These are phyloP conservation scores for Elsinoe australis DNA, from an alignment of 2,329 filamentous ascomycete species.

Conservation along the genomic window DNA sequence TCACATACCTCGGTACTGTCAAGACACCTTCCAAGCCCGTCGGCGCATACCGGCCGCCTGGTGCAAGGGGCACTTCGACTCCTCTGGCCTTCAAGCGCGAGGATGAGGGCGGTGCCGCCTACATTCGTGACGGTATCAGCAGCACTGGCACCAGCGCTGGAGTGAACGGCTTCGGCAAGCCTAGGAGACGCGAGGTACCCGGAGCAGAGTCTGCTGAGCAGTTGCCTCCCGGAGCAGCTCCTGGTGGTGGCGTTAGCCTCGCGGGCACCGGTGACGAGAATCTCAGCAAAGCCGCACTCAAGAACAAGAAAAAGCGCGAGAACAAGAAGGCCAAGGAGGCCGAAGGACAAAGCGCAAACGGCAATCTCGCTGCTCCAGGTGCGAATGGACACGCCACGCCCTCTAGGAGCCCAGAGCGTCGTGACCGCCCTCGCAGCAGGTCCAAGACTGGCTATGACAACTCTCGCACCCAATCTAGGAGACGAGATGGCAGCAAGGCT, in stretches of 20 bases:
- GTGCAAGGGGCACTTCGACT: conserved; percentile 79
- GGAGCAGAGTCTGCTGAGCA: conserved; percentile 68
- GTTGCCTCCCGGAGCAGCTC: conserved; percentile 60
- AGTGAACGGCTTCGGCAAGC: conserved; percentile 73
- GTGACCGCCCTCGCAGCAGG: conserved; percentile 28
- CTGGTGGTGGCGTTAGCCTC: conserved; percentile 58
- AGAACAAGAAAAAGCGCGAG: conserved; percentile 98
- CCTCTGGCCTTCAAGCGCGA: conserved; percentile 95
- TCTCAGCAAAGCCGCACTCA: conserved; percentile 74
- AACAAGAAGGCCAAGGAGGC: conserved; percentile 84
- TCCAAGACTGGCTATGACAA: conserved; percentile 27
- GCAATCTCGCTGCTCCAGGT: conserved; percentile 37
- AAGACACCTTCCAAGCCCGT: conserved; percentile 95
- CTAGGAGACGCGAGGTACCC: conserved; percentile 68
- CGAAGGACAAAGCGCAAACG: conserved; percentile 47
- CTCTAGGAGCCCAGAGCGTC: conserved; percentile 22
- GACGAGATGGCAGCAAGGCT: conserved; percentile 20
- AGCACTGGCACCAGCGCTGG: conserved; percentile 45
- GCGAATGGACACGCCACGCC: conserved; percentile 35
- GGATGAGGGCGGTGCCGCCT: conserved; percentile 88
- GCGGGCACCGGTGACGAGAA: conserved; percentile 61
- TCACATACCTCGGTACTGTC: conserved; percentile 71
- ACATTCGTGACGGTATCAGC: conserved; percentile 69
- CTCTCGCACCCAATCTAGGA: conserved; percentile 24
- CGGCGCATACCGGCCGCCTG: conserved; percentile 92